Base-by-base conservation (phyloP, 768 basidiomycete genomes). In the Cystobasidium ongulense region DNA sequence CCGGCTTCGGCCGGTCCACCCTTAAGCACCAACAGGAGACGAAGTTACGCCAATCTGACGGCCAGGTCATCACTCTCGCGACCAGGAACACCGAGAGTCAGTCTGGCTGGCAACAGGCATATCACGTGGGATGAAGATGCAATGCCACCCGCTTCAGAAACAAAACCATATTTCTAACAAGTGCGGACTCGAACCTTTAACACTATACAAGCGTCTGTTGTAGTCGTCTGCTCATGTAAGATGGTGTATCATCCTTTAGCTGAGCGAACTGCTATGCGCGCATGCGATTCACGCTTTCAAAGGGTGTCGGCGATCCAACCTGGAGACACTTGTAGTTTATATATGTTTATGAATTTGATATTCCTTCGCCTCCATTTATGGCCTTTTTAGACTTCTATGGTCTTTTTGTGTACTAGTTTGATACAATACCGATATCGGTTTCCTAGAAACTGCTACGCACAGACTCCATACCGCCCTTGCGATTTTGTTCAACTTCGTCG, bases 51-150 rank as follows among this genome's bases (percentile, higher is more conserved):
- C 18, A 53, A 23, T 23, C n/a, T 54, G 53, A 29, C 53, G 8
- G 7, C 68, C 17, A 23, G 68, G 21, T 36, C 68, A 7, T 71
- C 68, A 23, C 27, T 71, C 13, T 54, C 54, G 8, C 25, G 38
- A 27, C 52, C 68, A n/a, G 68, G 68, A 8, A 71, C 54, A n/a
- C 68, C 68, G 25, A 31, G 54, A 23, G 27, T 59, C 53, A 50
- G 46, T 21, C 17, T 31, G 21, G 54, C 46, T 31, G n/a, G 50
- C 17, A 52, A 54, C 7, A 54, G 68, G 68, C 68, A 71, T 29
- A 59, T 71, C 31, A 57, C 68, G 50, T 71, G 68, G 68, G 53
- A 54, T 53, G 54, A 59, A 52, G 68, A 71, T 36, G 53, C n/a
- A 8, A 21, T 15, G 15, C 29, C 33, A 35, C 57, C 57, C 29